Conservation (phyloP, 2,329 filamentous ascomycete species). For the Penicillium brevicompactum region DNA sequence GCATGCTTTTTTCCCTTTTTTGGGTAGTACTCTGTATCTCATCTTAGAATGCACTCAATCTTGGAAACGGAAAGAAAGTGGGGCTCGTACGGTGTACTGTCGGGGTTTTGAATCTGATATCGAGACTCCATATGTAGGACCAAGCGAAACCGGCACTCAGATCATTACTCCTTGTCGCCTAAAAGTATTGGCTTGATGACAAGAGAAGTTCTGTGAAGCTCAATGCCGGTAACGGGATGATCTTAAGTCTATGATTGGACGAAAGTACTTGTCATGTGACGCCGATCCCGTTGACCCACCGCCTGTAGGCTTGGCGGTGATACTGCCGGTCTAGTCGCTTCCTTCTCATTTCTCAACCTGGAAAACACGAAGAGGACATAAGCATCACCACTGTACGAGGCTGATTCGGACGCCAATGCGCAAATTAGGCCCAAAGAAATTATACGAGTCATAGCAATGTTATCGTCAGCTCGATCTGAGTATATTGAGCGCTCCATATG, state of each 20-base stretch:
- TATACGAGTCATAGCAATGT: no score
- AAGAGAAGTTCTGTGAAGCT: not conserved
- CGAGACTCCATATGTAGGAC: not conserved
- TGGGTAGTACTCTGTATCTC: conserved; percentile 16
- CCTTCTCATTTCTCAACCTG: not conserved
- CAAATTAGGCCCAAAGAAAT: no score
- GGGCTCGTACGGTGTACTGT: conserved; percentile 16
- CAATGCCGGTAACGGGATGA: conserved; percentile 11
- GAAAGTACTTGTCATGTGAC: not conserved
- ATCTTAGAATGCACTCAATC: conserved; percentile 15
- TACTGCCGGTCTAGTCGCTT: not conserved
- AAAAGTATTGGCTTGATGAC: not conserved
- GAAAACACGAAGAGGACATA: no score
- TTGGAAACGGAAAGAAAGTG: not conserved
- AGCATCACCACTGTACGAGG: no score
- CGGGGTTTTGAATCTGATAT: not conserved
- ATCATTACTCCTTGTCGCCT: not conserved
- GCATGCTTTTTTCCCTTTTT: conserved; percentile 44
- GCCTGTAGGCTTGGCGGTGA: not conserved
- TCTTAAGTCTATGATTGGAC: conserved; percentile 3
- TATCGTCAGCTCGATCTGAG: no score
- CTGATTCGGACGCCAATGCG: no score
- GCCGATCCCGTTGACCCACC: not conserved
- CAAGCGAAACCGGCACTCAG: not conserved
- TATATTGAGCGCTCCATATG: no score